These are phyloP conservation scores for Puya raimondii DNA, from an alignment of 176 grass and related monocot species.

Conservation along the genomic window DNA sequence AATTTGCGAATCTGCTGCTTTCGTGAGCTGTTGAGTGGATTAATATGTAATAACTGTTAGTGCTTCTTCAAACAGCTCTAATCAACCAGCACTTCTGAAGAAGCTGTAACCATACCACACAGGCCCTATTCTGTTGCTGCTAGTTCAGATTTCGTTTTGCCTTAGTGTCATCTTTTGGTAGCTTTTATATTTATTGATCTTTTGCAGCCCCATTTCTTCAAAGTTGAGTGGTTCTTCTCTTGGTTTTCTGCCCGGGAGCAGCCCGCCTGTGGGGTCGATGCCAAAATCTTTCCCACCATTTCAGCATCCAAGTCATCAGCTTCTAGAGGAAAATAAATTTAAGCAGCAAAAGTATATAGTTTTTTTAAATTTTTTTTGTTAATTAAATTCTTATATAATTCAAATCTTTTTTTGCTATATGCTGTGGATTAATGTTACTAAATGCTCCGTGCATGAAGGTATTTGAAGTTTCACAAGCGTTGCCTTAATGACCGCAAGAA, in stretches of 20 bases:
- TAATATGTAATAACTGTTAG: too few species aligned
- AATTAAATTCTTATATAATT: neutral
- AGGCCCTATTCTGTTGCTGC: neutral
- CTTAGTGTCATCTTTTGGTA: neutral
- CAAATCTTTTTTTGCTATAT: neutral
- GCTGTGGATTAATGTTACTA: constrained; percentile 4
- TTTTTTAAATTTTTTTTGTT: neutral
- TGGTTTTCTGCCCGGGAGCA: constrained; percentile 53
- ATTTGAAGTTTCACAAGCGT: constrained; percentile 80
- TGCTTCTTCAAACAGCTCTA: too few species aligned
- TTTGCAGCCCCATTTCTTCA: constrained; percentile 28
- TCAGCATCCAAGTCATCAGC: constrained; percentile 84
- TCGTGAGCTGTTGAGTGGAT: too few species aligned
- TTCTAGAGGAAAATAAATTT: constrained; percentile 91
- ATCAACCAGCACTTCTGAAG: too few species aligned
- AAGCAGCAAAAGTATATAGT: constrained; percentile 81
- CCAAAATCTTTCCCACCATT: constrained; percentile 80
- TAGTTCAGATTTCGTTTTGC: neutral
- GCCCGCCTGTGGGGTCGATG: constrained; percentile 79
- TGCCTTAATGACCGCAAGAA: constrained; percentile 83
- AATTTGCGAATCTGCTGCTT: too few species aligned
- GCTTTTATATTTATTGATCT: neutral
- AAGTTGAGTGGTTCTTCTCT: constrained; percentile 76
- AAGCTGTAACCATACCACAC: too few species aligned
- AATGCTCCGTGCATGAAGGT: constrained; percentile 45